Evolutionary conservation across 257 asterid genomes (phyloP), one percentile per base, ranked within the genome.

Genomic region (Penstemon eatonii): DNA sequence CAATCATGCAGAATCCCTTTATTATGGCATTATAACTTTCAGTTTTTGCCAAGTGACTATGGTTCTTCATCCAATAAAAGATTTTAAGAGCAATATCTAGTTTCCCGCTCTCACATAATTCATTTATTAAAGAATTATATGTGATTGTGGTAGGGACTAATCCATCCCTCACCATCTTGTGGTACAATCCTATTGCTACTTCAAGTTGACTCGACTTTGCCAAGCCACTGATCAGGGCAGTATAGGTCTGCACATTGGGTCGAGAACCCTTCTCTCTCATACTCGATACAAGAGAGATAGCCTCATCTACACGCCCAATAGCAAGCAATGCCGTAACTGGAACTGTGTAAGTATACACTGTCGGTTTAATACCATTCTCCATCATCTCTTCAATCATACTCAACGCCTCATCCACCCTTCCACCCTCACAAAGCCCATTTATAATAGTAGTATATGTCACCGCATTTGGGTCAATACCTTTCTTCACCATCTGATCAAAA

Each of bases 221-320:
- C 72, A 89, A 77, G 63, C 97, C 96, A 76, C 88, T 79, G 42
- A 92, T 83, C 57, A 92, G 81, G 46, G 97, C 85, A 11, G 98
- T 89, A 81, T 92, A 92, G 19, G 95, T 89, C 74, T 82, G 95
- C 72, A 79, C 81, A 76, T 87, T 92, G 42, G 93, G 98, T 51
- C 57, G 65, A 38, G 75, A 75, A n/a, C 89, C 87, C 70, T 69
- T 81, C 72, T 78, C 72, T 80, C 73, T 87, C 98, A 92, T 92
- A 85, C 79, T 73, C 13, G 67, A 58, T 38, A 85, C 75, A 56
- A 92, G 97, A 79, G 84, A 78, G 73, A 90, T 70, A n/a, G 94
- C 95, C 58, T 88, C 91, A 68, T 81, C 82, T 11, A 76, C 73
- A 54, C 84, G 87, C 64, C 95, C 93, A 77, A 63, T 54, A 12